Base-by-base conservation (phyloP, 192 early-diverging fungal genomes). In the Umbelopsis vinacea region DNA sequence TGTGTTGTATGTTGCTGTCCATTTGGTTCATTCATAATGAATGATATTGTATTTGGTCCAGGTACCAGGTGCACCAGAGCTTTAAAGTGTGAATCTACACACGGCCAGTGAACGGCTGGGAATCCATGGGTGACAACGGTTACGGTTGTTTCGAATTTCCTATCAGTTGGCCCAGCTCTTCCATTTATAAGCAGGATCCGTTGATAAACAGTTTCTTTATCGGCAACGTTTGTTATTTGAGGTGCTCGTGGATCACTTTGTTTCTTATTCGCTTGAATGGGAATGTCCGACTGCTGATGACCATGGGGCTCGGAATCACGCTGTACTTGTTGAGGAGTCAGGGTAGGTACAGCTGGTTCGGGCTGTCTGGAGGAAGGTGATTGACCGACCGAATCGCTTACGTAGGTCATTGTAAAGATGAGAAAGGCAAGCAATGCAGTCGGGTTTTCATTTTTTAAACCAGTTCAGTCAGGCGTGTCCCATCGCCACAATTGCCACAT, bases 71-170 rank as follows among this genome's bases (percentile, higher is more conserved):
- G 86, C 0, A 87, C 87, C 22, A 90, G 78, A 10, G 76, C 79
- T 75, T 90, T 90, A 66, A 88, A 90, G 74, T 84, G 81, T 12
- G 84, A 85, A 52, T 87, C 79, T 8, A 85, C 77, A 26, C 81
- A 81, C 0, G 86, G 87, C 71, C 86, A 90, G 3, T 55, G 70
- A 8, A 82, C 75, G 19, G 81, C 71, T 19, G 89, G 89, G 40
- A 86, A 90, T 11, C 38, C 66, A 66, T 73, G 67, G 46, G 66
- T 73, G n/a, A 57, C 22, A 21, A 80, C 79, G 12, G 40, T 68
- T 11, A 80, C 69, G n/a, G 71, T 78, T 37, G 68, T 68, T 14
- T 80, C 60, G 52, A 70, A 76, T 0, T 37, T 37, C 6, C 14
- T 7, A 29, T 69, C 52, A 14, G 23, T 70, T 12, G 55, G 48